Evolutionary conservation across 2,329 filamentous ascomycete species (phyloP), one percentile per base, ranked within the genome.

Genomic region (Talaromyces sp.): DNA sequence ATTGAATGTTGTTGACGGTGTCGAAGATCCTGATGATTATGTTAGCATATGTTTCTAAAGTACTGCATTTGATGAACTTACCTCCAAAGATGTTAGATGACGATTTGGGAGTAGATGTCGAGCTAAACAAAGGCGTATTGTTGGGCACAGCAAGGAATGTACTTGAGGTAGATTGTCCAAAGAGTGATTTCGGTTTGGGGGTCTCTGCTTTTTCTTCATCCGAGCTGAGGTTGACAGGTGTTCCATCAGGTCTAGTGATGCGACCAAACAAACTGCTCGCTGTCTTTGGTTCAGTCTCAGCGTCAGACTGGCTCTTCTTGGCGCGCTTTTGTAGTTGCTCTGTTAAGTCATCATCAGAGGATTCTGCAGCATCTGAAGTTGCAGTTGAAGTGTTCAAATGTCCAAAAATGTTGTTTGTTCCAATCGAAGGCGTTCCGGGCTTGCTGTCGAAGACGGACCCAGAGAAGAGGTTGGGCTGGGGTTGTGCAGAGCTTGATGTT

Each of bases 31-130:
- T 39, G 22, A 17, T 33, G 27, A n/a, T 7, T 43, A n/a, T n/a
- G 52, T 56, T 60, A 64, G 54, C 2, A 31, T 13, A 15, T n/a
- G 8, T 41, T 17, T 11, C 37, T 62, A 17, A 8, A 13, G 17
- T 27, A 52, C 33, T 22, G 31, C 6, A 10, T 33, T 31, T 17
- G n/a, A 17, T 52, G 8, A 35, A 63, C 52, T 63, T 57, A 57
- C 61, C 61, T 52, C 64, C 64, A 59, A 66, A 66, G 19, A 62
- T 62, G 22, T 57, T 66, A 22, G 64, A 58, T 11, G 64, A 50
- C 15, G 43, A 13, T 59, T 45, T 58, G n/a, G 63, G 39, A 6
- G 63, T 25, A 17, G 61, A 27, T 57, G 50, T 37, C 22, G 63
- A 52, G 47, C 59, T 59, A 25, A 59, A 62, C 43, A 62, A 33